Percentiles rank a stretch among this genome's conserved stretches.
phyloP scores from a whole-genome alignment of 805 yeast genomes.

The Metschnikowia proteae region DNA sequence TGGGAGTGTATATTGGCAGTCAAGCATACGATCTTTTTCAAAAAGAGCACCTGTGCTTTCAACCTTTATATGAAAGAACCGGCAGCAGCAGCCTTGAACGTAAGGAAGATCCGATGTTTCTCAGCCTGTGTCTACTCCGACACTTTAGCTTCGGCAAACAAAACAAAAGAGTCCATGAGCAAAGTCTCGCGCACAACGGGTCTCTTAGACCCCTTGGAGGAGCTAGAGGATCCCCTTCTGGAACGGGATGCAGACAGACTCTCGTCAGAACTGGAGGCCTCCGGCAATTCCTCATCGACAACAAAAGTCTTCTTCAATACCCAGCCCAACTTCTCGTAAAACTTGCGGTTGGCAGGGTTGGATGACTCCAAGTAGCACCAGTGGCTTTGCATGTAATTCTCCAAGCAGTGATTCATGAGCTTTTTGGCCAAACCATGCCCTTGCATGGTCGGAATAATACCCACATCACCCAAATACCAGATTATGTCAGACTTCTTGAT shows the following conservation, averaged over 20 bases:
- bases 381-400: constrained; percentile 38
- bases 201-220: constrained; percentile 2
- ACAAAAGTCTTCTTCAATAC: constrained; percentile 29
- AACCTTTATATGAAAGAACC: too few relatives aligned
- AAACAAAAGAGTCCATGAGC: constrained; percentile 19
- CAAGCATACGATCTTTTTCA: neutral
- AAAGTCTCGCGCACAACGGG: constrained; percentile 10
- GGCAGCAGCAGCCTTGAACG: too few relatives aligned
- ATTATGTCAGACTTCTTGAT: constrained; percentile 33
- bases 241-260: constrained; percentile 10
- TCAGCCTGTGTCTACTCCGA: neutral
- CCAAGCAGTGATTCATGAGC: constrained; percentile 48
- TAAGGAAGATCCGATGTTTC: too few relatives aligned
- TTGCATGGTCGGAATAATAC: constrained; percentile 53
- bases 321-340: constrained; percentile 55
- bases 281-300: constrained; percentile 23
- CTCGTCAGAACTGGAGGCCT: constrained; percentile 17
- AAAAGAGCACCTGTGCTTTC: neutral
- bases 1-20: too few relatives aligned
- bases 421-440: constrained; percentile 57
- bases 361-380: constrained; percentile 54
- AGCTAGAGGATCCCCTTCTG: constrained; percentile 13
- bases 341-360: constrained; percentile 48
- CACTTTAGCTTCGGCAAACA: constrained; percentile 7
- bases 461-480: constrained; percentile 60